Evolutionary conservation across 2,329 filamentous ascomycete genomes (phyloP).

Genomic region (Gnomoniopsis sp.): DNA sequence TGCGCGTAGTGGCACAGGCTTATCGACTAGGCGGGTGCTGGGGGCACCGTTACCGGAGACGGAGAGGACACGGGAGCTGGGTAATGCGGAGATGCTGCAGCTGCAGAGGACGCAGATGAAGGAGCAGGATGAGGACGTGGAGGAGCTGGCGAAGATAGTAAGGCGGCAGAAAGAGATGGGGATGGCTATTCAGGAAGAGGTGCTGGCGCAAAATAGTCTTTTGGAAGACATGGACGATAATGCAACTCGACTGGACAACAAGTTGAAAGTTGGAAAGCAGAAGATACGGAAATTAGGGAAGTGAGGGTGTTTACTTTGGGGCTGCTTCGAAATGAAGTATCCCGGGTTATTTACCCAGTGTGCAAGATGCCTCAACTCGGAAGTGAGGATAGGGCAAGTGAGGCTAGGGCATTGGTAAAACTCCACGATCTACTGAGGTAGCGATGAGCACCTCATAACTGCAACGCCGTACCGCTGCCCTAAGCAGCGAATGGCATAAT

Average conservation of each 20-base stretch:
- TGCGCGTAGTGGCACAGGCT: conserved; percentile 28
- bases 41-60: conserved; percentile 73
- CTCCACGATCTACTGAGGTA: no score
- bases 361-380: background rate
- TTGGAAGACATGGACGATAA: conserved; percentile 65
- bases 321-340: no score
- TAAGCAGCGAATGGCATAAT: no score
- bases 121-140: conserved; percentile 72
- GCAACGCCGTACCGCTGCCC: no score
- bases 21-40: conserved; percentile 53
- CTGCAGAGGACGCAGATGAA: conserved; percentile 71
- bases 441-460: no score
- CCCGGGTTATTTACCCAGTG: background rate
- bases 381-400: background rate
- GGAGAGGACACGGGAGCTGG: conserved; percentile 70
- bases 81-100: conserved; percentile 71
- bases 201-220: conserved; percentile 69
- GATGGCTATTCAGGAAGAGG: conserved; percentile 69
- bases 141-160: conserved; percentile 66
- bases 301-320: background rate
- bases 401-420: background rate
- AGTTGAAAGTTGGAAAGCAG: conserved; percentile 72
- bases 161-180: conserved; percentile 75
- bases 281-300: conserved; percentile 59
- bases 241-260: conserved; percentile 61